phyloP scores from a whole-genome alignment of 2,329 filamentous ascomycete genomes.

The Camillea tinctor region DNA sequence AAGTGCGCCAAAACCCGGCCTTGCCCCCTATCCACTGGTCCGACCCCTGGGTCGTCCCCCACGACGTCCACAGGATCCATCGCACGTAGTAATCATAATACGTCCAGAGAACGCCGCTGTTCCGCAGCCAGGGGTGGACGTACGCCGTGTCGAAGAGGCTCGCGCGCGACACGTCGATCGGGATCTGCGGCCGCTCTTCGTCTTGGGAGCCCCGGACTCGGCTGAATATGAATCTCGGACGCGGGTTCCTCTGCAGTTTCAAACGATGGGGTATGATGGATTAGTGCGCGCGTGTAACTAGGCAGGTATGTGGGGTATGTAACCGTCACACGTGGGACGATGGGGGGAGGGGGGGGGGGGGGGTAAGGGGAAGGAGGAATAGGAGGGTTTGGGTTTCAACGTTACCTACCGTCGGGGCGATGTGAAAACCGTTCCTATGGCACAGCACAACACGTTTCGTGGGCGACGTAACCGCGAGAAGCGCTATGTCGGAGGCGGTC shows the following conservation, averaged over 20 bases:
- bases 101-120: slow-evolving; percentile 42
- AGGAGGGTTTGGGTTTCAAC: background rate
- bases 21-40: slow-evolving; percentile 50
- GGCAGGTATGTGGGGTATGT: too few relatives aligned
- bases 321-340: too few relatives aligned
- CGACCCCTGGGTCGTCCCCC: slow-evolving; percentile 44
- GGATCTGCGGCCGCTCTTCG: slow-evolving; percentile 43
- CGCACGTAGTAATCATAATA: slow-evolving; percentile 48
- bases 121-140: slow-evolving; percentile 45
- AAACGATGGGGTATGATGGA: too few relatives aligned
- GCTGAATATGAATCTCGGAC: slow-evolving; percentile 23
- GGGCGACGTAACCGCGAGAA: slow-evolving; percentile 43
- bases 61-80: slow-evolving; percentile 41
- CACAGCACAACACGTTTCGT: slow-evolving; percentile 43
- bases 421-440: slow-evolving; percentile 46
- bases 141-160: slow-evolving; percentile 53
- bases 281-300: slow-evolving; percentile 2
- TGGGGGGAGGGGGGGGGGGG: too few relatives aligned
- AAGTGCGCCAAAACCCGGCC: slow-evolving; percentile 31
- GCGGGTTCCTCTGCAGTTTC: slow-evolving; percentile 29
- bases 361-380: background rate
- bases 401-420: slow-evolving; percentile 44
- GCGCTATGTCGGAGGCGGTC: slow-evolving; percentile 45
- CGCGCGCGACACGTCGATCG: slow-evolving; percentile 45
- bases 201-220: slow-evolving; percentile 16